Conservation (phyloP, 148 eudicot species). For the Arctostaphylos glauca region DNA sequence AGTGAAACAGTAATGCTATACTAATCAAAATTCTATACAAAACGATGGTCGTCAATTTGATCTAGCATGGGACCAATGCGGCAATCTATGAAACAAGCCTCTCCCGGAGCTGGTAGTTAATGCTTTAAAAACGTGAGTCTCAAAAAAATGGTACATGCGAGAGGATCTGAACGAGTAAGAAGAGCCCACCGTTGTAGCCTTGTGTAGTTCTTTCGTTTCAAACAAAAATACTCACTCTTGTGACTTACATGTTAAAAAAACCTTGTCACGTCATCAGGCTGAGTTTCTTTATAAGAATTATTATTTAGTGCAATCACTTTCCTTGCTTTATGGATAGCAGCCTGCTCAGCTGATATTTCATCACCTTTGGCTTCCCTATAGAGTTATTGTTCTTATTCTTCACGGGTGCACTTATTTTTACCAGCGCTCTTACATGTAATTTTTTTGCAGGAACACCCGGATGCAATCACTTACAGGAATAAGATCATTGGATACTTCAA, state of each 20-base stretch:
- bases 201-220: neutral
- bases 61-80: too few species aligned
- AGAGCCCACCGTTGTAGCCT: neutral
- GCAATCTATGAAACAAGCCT: too few species aligned
- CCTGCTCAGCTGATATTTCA: neutral
- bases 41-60: neutral
- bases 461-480: slow-evolving; percentile 19
- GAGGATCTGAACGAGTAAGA: too few species aligned
- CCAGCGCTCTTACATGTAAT: neutral
- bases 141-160: too few species aligned
- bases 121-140: too few species aligned
- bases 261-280: too few species aligned
- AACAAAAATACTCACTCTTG: neutral
- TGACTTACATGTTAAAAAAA: too few species aligned
- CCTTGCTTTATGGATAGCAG: neutral
- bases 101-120: too few species aligned
- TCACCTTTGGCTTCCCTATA: neutral
- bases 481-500: slow-evolving; percentile 18
- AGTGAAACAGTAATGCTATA: neutral
- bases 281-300: too few species aligned
- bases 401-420: neutral
- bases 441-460: slow-evolving; percentile 29
- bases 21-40: neutral
- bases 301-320: neutral
- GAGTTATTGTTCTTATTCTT: neutral